A percentile compares a stretch with the other conserved stretches of the same genome.
phyloP scores from a whole-genome alignment of 495 filamentous ascomycete species.

The Durotheca rogersii region DNA sequence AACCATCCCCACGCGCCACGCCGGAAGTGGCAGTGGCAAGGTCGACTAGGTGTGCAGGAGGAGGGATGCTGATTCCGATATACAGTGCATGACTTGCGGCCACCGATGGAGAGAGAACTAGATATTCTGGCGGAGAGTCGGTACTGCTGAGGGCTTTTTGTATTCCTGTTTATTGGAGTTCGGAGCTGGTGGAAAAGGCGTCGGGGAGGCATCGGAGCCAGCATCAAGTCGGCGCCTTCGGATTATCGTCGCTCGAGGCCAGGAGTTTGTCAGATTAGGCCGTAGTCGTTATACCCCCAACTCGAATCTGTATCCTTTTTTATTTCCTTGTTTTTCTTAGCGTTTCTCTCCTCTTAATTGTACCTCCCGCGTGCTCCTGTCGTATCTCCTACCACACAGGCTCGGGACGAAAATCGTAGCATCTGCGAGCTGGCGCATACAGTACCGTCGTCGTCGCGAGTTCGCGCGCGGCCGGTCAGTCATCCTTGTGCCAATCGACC shows the following conservation, averaged over 20 bases:
- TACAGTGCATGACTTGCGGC: constrained; percentile 61
- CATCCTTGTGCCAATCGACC: constrained; percentile 47
- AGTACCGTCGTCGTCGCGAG: no score
- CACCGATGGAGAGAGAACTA: constrained; percentile 60
- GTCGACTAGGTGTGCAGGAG: background rate
- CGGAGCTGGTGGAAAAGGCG: constrained; percentile 16
- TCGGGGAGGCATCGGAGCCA: constrained; percentile 31
- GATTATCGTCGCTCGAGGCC: constrained; percentile 4
- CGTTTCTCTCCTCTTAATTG: background rate
- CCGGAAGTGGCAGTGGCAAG: background rate
- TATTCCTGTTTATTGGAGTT: constrained; percentile 23
- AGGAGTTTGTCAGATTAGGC: constrained; percentile 13
- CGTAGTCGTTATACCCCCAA: constrained; percentile 28
- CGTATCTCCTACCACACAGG: no score
- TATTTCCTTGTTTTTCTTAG: background rate
- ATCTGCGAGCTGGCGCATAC: no score
- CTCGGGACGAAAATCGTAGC: no score
- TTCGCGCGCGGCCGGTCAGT: no score
- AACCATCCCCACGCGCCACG: no score
- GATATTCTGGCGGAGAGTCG: background rate
- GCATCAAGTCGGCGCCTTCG: constrained; percentile 15
- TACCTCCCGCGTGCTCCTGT: no score
- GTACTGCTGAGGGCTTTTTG: constrained; percentile 1
- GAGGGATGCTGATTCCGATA: constrained; percentile 22
- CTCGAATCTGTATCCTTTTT: background rate